A percentile compares a stretch with the other conserved stretches of the same genome.
Evolutionary conservation across 331 rosid species (phyloP).

Genomic region (Rosa hybrid): DNA sequence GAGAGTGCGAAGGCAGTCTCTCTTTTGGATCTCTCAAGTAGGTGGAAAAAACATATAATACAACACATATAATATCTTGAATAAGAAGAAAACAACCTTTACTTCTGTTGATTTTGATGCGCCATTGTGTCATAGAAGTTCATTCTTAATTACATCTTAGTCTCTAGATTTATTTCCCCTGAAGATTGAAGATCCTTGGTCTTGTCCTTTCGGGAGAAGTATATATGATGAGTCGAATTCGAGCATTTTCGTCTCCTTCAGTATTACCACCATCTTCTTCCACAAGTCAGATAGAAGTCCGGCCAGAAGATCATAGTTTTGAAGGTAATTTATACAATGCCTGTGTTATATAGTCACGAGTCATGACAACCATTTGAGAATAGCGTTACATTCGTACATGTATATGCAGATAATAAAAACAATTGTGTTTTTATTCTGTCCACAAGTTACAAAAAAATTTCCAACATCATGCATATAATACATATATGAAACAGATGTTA

Average conservation of each 20-base stretch:
- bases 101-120: constrained; percentile 11
- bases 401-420: not conserved
- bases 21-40: constrained; percentile 49
- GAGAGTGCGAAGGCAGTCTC: constrained; percentile 42
- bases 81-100: not conserved
- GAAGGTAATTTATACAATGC: constrained; percentile 55
- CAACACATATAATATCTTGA: not conserved
- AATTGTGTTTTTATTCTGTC: too few species aligned
- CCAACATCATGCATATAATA: not conserved
- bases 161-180: not conserved
- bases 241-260: constrained; percentile 65
- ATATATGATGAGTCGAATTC: constrained; percentile 39
- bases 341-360: not conserved
- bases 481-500: not conserved
- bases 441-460: not conserved
- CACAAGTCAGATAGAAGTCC: constrained; percentile 24
- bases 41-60: not conserved
- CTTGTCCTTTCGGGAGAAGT: constrained; percentile 21
- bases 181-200: constrained; percentile 15
- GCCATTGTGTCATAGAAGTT: constrained; percentile 17
- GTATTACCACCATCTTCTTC: constrained; percentile 34
- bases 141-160: not conserved
- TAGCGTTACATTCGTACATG: not conserved
- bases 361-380: not conserved
- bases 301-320: constrained; percentile 42